phyloP scores from a whole-genome alignment of 2,329 filamentous ascomycete species.

The Penicillium frequentans region DNA sequence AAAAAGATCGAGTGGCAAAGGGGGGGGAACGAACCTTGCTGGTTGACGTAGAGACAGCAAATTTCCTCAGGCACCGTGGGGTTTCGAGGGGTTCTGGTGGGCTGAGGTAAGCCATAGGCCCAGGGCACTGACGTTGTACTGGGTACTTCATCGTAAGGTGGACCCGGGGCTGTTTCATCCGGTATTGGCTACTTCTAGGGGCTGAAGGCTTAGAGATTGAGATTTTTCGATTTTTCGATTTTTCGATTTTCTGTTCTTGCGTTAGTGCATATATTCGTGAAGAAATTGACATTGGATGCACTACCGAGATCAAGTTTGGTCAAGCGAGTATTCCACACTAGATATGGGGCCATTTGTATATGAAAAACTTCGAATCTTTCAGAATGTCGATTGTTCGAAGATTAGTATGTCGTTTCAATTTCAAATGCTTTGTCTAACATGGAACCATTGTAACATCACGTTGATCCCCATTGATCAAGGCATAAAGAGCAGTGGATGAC shows the following conservation, averaged over 20 bases:
- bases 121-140: slow-evolving; percentile 5
- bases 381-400: too few relatives aligned
- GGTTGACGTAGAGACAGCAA: slow-evolving; percentile 30
- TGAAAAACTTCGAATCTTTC: too few relatives aligned
- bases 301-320: too few relatives aligned
- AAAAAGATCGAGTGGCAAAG: not conserved
- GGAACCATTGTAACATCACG: too few relatives aligned
- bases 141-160: not conserved
- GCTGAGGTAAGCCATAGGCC: slow-evolving; percentile 32
- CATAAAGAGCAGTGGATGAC: too few relatives aligned
- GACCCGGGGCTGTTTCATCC: not conserved
- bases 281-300: too few relatives aligned
- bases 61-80: slow-evolving; percentile 39
- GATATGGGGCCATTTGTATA: too few relatives aligned
- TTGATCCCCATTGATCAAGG: too few relatives aligned
- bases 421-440: too few relatives aligned
- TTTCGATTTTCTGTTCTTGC: not conserved
- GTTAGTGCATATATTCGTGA: not conserved
- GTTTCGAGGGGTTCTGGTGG: slow-evolving; percentile 23
- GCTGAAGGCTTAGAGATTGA: not conserved
- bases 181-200: not conserved
- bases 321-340: too few relatives aligned
- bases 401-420: too few relatives aligned
- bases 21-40: slow-evolving; percentile 9
- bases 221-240: not conserved